Percentiles rank a stretch among this genome's conserved stretches.
Evolutionary conservation across 2,329 filamentous ascomycete species (phyloP).

Genomic region (Ascochyta fabae): DNA sequence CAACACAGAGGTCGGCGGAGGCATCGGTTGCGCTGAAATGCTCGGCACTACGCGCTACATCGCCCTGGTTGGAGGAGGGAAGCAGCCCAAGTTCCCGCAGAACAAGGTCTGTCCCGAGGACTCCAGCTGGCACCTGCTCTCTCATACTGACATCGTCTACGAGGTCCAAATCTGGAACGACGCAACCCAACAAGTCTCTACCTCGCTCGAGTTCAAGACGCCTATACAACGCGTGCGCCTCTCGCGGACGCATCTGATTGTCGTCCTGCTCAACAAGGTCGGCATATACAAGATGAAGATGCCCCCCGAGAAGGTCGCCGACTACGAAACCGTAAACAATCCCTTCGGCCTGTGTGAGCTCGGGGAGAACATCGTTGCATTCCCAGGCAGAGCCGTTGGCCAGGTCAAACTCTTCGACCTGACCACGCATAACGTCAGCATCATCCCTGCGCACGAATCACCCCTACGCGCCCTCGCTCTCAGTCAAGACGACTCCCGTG

Average conservation of each 20-base stretch:
- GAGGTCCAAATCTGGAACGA: conserved; percentile 92
- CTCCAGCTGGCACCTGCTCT: conserved; percentile 34
- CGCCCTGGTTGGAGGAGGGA: conserved; percentile 87
- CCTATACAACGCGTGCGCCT: conserved; percentile 81
- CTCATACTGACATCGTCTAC: conserved; percentile 35
- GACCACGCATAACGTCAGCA: conserved; percentile 80
- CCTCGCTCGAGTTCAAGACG: conserved; percentile 79
- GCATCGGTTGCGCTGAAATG: conserved; percentile 84
- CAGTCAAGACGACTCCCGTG: conserved; percentile 77
- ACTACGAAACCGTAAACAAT: conserved; percentile 88
- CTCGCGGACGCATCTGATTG: conserved; percentile 75
- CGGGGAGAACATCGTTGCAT: conserved; percentile 74
- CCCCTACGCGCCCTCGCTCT: conserved; percentile 79
- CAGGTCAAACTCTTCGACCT: conserved; percentile 90
- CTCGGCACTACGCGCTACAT: conserved; percentile 86
- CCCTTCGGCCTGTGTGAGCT: conserved; percentile 80
- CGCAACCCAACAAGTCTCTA: conserved; percentile 73
- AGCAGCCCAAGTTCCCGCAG: conserved; percentile 81
- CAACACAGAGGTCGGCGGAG: conserved; percentile 59
- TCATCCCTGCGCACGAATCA: conserved; percentile 88
- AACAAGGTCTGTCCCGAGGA: conserved; percentile 69
- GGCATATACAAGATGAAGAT: conserved; percentile 81
- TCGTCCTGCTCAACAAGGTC: conserved; percentile 82
- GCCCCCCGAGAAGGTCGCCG: conserved; percentile 71
- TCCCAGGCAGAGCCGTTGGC: conserved; percentile 85